Percentiles rank a stretch among this genome's conserved stretches.
These are phyloP conservation scores for Penicillium bialowiezense DNA, from an alignment of 495 filamentous ascomycete species.

Conservation along the genomic window DNA sequence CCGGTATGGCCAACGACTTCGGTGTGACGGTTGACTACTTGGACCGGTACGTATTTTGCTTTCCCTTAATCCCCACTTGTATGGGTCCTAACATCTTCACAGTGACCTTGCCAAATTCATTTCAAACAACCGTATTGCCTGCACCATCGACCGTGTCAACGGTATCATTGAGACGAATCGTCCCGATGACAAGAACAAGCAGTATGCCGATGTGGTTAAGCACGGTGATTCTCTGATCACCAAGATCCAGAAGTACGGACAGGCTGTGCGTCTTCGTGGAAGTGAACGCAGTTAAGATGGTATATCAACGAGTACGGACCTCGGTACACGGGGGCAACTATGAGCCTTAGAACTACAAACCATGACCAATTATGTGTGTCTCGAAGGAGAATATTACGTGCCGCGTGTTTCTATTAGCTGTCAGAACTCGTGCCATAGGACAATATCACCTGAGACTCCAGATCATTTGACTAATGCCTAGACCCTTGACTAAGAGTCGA, in stretches of 20 bases:
- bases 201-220: slow-evolving; percentile 95
- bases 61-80: neutral
- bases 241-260: slow-evolving; percentile 98
- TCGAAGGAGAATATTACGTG: slow-evolving; percentile 4
- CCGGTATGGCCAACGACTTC: slow-evolving; percentile 94
- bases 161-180: slow-evolving; percentile 97
- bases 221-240: slow-evolving; percentile 96
- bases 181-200: slow-evolving; percentile 98
- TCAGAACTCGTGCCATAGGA: neutral
- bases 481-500: slow-evolving; percentile 1
- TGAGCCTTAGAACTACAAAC: slow-evolving; percentile 3
- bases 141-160: slow-evolving; percentile 96
- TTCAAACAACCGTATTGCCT: slow-evolving; percentile 86
- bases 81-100: slow-evolving; percentile 14
- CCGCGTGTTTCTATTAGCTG: neutral
- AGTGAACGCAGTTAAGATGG: slow-evolving; percentile 71
- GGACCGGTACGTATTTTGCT: slow-evolving; percentile 63
- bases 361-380: slow-evolving; percentile 7
- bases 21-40: slow-evolving; percentile 94
- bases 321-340: neutral
- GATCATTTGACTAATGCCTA: neutral
- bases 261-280: slow-evolving; percentile 88
- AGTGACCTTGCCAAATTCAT: slow-evolving; percentile 97
- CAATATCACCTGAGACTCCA: neutral
- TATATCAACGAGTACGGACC: neutral